phyloP scores from a whole-genome alignment of 495 filamentous ascomycete species.

The Lepidopterella palustris region DNA sequence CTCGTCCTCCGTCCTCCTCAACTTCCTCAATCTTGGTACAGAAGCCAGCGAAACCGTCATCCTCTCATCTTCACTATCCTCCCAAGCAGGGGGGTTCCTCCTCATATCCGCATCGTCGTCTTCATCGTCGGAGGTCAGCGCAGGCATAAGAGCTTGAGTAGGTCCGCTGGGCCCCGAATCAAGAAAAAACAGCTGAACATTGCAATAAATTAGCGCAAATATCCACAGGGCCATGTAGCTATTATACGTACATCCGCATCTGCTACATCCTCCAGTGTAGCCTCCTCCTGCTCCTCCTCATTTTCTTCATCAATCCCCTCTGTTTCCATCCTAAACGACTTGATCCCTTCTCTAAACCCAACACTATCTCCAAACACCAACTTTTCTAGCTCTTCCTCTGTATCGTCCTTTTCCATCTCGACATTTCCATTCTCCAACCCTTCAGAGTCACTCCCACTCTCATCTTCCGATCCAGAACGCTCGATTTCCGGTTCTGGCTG shows the following conservation, averaged over 20 bases:
- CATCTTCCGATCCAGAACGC: background rate
- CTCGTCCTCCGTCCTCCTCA: conserved; percentile 70
- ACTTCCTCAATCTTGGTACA: conserved; percentile 66
- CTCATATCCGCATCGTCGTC: conserved; percentile 38
- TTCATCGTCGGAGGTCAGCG: conserved; percentile 31
- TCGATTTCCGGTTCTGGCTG: background rate
- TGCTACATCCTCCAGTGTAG: conserved; percentile 41
- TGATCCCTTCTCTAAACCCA: conserved; percentile 69
- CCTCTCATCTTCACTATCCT: conserved; percentile 92
- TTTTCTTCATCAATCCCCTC: conserved; percentile 29
- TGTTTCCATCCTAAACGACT: conserved; percentile 30
- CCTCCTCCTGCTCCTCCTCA: conserved; percentile 35
- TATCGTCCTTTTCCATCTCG: conserved; percentile 59
- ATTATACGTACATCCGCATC: conserved; percentile 55
- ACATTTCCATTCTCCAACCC: conserved; percentile 13
- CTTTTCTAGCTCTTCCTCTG: conserved; percentile 76
- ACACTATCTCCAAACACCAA: conserved; percentile 78
- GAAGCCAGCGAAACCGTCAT: conserved; percentile 73
- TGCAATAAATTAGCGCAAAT: conserved; percentile 9
- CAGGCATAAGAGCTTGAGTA: conserved; percentile 41
- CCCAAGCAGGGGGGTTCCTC: conserved; percentile 61
- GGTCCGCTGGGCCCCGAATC: conserved; percentile 49
- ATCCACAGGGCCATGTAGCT: conserved; percentile 11
- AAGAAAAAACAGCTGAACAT: conserved; percentile 58
- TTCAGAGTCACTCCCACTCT: conserved; percentile 6